These are phyloP conservation scores for Oldenlandia corymbosa DNA, from an alignment of 257 asterid genomes.

Conservation along the genomic window DNA sequence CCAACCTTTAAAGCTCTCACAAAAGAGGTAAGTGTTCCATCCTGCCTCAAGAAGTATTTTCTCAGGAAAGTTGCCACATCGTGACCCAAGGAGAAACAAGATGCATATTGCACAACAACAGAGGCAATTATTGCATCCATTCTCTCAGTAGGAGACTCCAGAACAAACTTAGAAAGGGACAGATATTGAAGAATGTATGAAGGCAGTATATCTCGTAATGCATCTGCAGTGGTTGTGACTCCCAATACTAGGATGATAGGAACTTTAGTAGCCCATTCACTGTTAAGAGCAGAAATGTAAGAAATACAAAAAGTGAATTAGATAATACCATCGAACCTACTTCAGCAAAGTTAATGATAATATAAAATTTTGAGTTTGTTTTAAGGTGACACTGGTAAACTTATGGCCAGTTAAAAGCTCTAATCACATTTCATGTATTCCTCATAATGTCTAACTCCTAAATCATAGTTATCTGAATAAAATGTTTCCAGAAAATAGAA, in stretches of 20 bases:
- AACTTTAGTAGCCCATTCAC: constrained; percentile 83
- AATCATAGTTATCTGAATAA: neutral
- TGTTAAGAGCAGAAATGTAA: constrained; percentile 33
- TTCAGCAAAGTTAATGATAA: constrained; percentile 8
- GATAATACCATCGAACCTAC: constrained; percentile 12
- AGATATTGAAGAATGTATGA: constrained; percentile 50
- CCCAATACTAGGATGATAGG: constrained; percentile 80
- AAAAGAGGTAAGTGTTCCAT: constrained; percentile 83
- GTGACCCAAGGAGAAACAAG: constrained; percentile 64
- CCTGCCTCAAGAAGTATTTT: constrained; percentile 76
- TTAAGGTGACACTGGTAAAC: too few species aligned
- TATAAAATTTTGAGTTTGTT: too few species aligned
- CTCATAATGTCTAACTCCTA: neutral
- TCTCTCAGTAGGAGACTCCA: constrained; percentile 75
- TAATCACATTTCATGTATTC: too few species aligned
- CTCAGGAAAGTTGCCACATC: constrained; percentile 61
- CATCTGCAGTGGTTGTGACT: constrained; percentile 74
- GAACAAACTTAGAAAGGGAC: constrained; percentile 49
- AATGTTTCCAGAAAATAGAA: neutral
- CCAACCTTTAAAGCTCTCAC: constrained; percentile 78
- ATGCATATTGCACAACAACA: constrained; percentile 51
- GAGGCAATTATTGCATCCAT: constrained; percentile 79
- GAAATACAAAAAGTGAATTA: constrained; percentile 17
- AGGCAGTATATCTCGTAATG: constrained; percentile 51
- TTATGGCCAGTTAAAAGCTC: too few species aligned